phyloP scores from a whole-genome alignment of 129 eudicot genomes.

The Centella asiatica region DNA sequence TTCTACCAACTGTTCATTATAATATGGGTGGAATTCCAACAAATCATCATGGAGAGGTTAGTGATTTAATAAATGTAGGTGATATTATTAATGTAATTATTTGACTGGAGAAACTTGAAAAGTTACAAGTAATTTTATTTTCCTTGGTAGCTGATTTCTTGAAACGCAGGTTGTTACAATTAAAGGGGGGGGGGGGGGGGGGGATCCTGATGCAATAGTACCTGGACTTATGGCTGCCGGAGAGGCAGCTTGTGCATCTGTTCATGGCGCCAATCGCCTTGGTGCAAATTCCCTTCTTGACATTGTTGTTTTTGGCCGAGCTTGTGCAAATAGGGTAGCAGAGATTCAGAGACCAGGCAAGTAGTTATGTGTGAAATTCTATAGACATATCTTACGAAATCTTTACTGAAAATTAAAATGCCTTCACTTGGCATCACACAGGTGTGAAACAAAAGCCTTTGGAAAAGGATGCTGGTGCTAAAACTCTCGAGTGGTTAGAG shows the following conservation, averaged over 20 bases:
- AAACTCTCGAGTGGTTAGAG: constrained; percentile 93
- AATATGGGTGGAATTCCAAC: constrained; percentile 99
- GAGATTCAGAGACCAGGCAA: constrained; percentile 80
- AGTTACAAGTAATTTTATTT: background rate
- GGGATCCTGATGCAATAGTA: constrained; percentile 68
- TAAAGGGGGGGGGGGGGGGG: constrained; percentile 57
- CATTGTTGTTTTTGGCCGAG: constrained; percentile 97
- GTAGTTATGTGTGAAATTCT: background rate
- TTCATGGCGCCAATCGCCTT: constrained; percentile 97
- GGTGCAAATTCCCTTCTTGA: constrained; percentile 99
- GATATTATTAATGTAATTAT: no score
- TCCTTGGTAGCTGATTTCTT: background rate
- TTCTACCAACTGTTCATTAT: constrained; percentile 95
- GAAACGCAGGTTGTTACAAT: constrained; percentile 65
- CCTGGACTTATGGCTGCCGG: constrained; percentile 99
- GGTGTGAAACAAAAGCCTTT: constrained; percentile 83
- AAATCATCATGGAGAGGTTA: constrained; percentile 94
- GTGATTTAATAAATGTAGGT: background rate
- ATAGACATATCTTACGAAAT: background rate
- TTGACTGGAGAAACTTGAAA: no score
- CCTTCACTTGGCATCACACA: constrained; percentile 22
- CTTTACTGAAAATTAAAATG: constrained; percentile 2
- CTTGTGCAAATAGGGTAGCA: constrained; percentile 99
- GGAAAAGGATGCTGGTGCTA: constrained; percentile 84
- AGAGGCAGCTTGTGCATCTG: constrained; percentile 99